Conservation (phyloP, 768 basidiomycete genomes). For the Neoboletus magnificus region DNA sequence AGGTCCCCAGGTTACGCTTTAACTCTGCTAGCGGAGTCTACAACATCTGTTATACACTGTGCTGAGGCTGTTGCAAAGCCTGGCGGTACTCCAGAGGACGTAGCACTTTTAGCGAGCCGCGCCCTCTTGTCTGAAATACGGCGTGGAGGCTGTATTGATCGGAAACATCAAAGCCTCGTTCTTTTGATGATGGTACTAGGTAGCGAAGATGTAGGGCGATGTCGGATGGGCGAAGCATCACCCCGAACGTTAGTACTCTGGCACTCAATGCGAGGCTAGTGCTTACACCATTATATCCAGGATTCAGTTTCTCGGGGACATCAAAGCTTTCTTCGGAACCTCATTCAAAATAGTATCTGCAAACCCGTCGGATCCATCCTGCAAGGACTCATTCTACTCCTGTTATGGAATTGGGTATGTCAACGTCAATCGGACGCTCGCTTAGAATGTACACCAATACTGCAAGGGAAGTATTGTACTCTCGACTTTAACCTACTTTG, state of each 20-base stretch:
- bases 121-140: conserved; percentile 75
- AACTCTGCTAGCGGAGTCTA: conserved; percentile 86
- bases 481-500: neutral
- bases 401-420: conserved; percentile 92
- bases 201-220: conserved; percentile 92
- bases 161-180: conserved; percentile 82
- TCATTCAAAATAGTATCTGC: conserved; percentile 85
- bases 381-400: conserved; percentile 70
- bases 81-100: conserved; percentile 87
- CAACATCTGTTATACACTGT: conserved; percentile 84
- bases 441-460: conserved; percentile 34
- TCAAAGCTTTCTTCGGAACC: conserved; percentile 80
- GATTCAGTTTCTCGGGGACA: conserved; percentile 87
- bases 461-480: neutral
- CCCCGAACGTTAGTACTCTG: conserved; percentile 66
- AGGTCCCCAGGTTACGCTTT: conserved; percentile 97
- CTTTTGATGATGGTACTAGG: conserved; percentile 93
- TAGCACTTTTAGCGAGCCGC: conserved; percentile 79
- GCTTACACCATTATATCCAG: conserved; percentile 39
- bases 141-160: conserved; percentile 86
- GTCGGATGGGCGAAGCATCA: conserved; percentile 81
- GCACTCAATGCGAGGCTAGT: neutral
- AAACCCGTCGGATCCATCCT: conserved; percentile 48
- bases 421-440: conserved; percentile 79
- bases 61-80: conserved; percentile 83